Conservation (phyloP, 2,329 filamentous ascomycete species). For the Phaeosphaeriaceae sp. region DNA sequence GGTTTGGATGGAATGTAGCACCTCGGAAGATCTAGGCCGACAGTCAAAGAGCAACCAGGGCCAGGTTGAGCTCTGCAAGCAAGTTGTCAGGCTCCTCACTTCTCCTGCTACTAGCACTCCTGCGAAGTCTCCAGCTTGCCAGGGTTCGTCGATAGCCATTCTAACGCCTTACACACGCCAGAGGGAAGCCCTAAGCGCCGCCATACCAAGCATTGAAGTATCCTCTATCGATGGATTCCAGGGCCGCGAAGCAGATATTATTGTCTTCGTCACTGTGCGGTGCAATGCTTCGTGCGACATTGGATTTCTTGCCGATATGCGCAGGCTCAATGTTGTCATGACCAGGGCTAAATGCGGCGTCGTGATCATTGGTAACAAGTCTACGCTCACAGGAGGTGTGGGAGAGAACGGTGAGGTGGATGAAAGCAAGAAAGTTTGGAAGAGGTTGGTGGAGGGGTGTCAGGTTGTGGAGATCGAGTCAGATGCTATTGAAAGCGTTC, state of each 20-base stretch:
- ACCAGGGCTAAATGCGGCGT: constrained; percentile 48
- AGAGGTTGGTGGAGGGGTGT: constrained; percentile 20
- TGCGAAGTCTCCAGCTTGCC: not conserved
- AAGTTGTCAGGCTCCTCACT: constrained; percentile 42
- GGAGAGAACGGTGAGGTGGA: constrained; percentile 24
- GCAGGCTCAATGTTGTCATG: constrained; percentile 52
- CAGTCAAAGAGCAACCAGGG: constrained; percentile 51
- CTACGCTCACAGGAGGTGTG: constrained; percentile 33
- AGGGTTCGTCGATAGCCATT: constrained; percentile 45
- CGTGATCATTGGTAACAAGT: constrained; percentile 32
- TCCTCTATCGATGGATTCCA: constrained; percentile 55
- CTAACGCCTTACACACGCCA: constrained; percentile 53
- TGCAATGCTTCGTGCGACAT: constrained; percentile 50
- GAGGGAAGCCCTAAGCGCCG: constrained; percentile 38
- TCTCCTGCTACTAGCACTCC: not conserved
- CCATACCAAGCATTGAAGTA: constrained; percentile 34
- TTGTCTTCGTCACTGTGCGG: constrained; percentile 53
- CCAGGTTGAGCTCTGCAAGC: constrained; percentile 47
- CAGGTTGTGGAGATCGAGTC: not conserved
- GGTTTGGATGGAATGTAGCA: constrained; percentile 48
- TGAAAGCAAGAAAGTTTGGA: constrained; percentile 24
- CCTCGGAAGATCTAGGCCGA: constrained; percentile 46
- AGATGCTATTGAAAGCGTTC: not conserved
- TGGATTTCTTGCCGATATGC: constrained; percentile 52
- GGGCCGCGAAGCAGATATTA: constrained; percentile 52